Evolutionary conservation across 768 basidiomycete genomes (phyloP).

Genomic region (Boletus sp.): DNA sequence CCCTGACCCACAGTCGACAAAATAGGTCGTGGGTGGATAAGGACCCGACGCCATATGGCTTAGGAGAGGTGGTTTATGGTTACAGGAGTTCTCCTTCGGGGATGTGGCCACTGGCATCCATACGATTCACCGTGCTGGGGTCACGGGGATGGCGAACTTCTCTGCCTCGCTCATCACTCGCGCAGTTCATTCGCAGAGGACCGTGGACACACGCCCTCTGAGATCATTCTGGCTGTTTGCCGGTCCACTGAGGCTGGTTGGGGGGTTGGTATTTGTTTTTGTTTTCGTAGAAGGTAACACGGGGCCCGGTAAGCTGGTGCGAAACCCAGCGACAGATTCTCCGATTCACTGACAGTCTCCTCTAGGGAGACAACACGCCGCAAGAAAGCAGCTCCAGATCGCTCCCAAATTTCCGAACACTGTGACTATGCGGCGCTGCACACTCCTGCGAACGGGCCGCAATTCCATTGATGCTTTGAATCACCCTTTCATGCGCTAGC

Average conservation of each 20-base stretch:
- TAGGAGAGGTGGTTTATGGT: constrained; percentile 7
- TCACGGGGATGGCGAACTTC: constrained; percentile 16
- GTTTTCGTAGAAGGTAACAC: constrained; percentile 9
- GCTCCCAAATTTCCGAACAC: background rate
- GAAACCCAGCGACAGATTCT: constrained; percentile 24
- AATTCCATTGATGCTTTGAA: background rate
- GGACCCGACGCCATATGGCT: constrained; percentile 3
- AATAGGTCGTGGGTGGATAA: constrained; percentile 2
- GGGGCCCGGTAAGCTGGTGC: background rate
- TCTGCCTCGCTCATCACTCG: constrained; percentile 21
- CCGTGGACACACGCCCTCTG: constrained; percentile 6
- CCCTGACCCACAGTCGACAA: constrained; percentile 6
- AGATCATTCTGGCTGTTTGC: background rate
- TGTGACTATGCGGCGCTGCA: background rate
- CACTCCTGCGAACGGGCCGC: background rate
- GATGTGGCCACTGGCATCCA: constrained; percentile 6
- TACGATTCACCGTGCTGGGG: constrained; percentile 12
- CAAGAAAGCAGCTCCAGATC: background rate
- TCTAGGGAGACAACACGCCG: background rate
- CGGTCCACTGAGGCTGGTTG: background rate
- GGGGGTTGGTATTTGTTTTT: constrained; percentile 18
- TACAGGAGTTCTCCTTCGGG: constrained; percentile 6
- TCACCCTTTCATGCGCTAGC: background rate
- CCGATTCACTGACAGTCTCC: constrained; percentile 13
- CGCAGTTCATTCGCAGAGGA: constrained; percentile 14